Base-by-base conservation (phyloP, 805 yeast genomes). In the Candida peoriensis region DNA sequence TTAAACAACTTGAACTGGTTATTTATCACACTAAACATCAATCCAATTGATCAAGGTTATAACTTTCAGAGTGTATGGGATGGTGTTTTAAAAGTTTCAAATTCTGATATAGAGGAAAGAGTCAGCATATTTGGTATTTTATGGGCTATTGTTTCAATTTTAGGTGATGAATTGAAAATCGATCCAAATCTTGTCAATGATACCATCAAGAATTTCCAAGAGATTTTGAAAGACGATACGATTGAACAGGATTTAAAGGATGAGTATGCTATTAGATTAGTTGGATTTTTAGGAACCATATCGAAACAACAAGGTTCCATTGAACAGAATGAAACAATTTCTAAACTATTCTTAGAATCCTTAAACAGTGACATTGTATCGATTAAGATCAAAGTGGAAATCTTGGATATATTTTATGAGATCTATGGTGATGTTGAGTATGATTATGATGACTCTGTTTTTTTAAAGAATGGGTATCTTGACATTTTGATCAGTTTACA, bases 1-100 rank as follows among this genome's bases (percentile, higher is more conserved):
- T 66, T 87, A 54, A 87, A 85, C 58, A 89, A 89, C 50, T 54
- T 81, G 34, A 55, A 74, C 26, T 80, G 89, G 88, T 59, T 79
- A 20, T 50, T 53, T 18, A 39, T 44, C 16, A 47, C 47, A 6
- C 28, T 43, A 4, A 44, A 45, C 5, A 14, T 34, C 13, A 24
- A 23, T 16, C 37, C 38, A 3, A 14, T 37, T 12, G 47, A 48
- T 6, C 33, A 44, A 13, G 21, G 30, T 1, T 11, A 22, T 10
- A 30, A 32, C 8, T 19, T 47, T 2, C 25, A 33, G 6, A 31
- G 24, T 18, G 13, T 47, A 6, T 41, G 39, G 41, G 36, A n/a
- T 18, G 33, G 43, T 12, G 20, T 33, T 11, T 13, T 54, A 47
- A 49, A n/a, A 10, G 30, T 33, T 19, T 41, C 17, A 18, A 44